phyloP scores from a whole-genome alignment of 2,329 filamentous ascomycete species.

The Verticillium dahliae region DNA sequence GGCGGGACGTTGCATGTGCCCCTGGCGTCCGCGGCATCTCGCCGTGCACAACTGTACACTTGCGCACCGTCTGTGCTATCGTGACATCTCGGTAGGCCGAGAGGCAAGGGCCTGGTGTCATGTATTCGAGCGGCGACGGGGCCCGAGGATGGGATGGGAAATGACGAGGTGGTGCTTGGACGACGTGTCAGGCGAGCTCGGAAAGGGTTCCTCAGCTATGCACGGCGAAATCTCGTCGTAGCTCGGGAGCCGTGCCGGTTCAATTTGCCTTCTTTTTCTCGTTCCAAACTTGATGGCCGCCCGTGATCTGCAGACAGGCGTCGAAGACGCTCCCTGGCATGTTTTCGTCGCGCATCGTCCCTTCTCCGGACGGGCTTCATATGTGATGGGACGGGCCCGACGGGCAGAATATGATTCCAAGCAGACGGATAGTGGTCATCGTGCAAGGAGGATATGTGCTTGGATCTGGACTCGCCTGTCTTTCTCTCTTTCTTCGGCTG shows the following conservation, averaged over 20 bases:
- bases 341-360: neutral
- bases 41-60: no score
- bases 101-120: no score
- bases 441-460: neutral
- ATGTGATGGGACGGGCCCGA: neutral
- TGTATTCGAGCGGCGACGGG: neutral
- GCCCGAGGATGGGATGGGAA: neutral
- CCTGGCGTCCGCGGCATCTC: no score
- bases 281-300: no score
- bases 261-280: no score
- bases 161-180: neutral
- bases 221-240: no score
- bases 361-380: neutral
- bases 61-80: no score
- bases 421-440: neutral
- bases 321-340: neutral
- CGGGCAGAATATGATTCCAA: neutral
- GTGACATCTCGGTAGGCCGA: no score
- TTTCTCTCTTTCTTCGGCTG: neutral
- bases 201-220: neutral
- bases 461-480: neutral
- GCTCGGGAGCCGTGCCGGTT: no score
- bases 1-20: no score
- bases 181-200: neutral
- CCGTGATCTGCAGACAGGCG: neutral